Percentiles rank a stretch among this genome's conserved stretches.
phyloP scores from a whole-genome alignment of 768 basidiomycete species.

The Mycena metata region DNA sequence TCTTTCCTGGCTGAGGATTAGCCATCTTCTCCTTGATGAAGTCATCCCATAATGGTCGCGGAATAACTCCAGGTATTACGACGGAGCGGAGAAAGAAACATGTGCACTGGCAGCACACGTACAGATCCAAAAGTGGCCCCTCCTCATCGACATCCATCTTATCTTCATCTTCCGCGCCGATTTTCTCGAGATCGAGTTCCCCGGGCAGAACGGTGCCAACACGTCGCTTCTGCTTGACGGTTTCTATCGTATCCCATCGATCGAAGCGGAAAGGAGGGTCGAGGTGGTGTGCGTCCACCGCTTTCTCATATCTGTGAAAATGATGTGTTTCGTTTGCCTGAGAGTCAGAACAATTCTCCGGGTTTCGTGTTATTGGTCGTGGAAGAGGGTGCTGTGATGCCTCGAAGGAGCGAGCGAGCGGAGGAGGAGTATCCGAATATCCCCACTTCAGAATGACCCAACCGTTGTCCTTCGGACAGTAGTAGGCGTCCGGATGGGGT shows the following conservation, averaged over 20 bases:
- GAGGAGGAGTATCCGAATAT: constrained; percentile 70
- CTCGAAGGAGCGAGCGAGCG: constrained; percentile 69
- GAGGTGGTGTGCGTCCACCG: constrained; percentile 77
- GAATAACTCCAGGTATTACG: constrained; percentile 81
- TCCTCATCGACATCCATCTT: constrained; percentile 54
- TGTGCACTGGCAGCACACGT: constrained; percentile 88
- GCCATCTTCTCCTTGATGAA: constrained; percentile 71
- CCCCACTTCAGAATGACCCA: constrained; percentile 86
- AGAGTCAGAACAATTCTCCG: constrained; percentile 34
- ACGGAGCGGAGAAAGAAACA: constrained; percentile 78
- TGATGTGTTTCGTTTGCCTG: constrained; percentile 79
- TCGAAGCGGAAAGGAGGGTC: constrained; percentile 70
- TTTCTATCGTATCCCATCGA: constrained; percentile 70
- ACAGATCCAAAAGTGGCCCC: constrained; percentile 79
- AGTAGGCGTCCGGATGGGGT: constrained; percentile 88
- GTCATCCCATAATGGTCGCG: constrained; percentile 71
- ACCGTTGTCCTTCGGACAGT: constrained; percentile 84
- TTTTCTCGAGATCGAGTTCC: constrained; percentile 59
- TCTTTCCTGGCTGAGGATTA: constrained; percentile 70
- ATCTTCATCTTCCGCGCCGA: constrained; percentile 52
- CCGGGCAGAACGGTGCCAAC: constrained; percentile 51
- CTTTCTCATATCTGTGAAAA: constrained; percentile 80
- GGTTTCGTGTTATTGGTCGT: constrained; percentile 56
- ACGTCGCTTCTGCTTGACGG: constrained; percentile 67
- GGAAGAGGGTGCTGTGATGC: constrained; percentile 63